Percentiles rank a stretch among this genome's conserved stretches.
These are phyloP conservation scores for Verticillium nubilum DNA, from an alignment of 2,329 filamentous ascomycete species.

Conservation along the genomic window DNA sequence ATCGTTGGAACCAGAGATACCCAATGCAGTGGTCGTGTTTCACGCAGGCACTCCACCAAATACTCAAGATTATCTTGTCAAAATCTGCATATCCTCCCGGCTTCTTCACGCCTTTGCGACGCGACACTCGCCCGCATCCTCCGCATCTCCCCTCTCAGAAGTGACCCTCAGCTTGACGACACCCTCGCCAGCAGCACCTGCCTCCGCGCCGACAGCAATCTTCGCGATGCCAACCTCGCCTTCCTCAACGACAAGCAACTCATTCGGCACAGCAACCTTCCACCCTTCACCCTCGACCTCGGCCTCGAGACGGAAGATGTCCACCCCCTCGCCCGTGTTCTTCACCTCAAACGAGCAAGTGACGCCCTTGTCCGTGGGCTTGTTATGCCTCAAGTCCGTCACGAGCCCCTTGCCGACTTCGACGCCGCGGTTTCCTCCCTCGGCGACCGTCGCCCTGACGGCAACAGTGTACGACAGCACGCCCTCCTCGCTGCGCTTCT, in stretches of 20 bases:
- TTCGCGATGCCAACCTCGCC: constrained; percentile 30
- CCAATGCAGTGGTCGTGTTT: background rate
- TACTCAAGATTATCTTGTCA: background rate
- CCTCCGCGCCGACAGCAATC: constrained; percentile 34
- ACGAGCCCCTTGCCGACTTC: constrained; percentile 29
- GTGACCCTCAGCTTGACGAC: constrained; percentile 36
- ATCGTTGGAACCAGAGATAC: background rate
- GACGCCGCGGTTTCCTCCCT: constrained; percentile 27
- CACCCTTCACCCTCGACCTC: constrained; percentile 38
- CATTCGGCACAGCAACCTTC: constrained; percentile 36
- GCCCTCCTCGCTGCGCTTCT: constrained; percentile 32
- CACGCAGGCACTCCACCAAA: no score
- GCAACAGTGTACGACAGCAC: constrained; percentile 43
- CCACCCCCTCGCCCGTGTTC: constrained; percentile 34
- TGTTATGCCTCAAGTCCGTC: constrained; percentile 14
- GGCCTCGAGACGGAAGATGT: constrained; percentile 42
- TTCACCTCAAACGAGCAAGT: constrained; percentile 40
- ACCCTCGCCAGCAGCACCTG: constrained; percentile 24
- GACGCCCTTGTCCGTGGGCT: constrained; percentile 25
- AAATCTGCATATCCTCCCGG: background rate
- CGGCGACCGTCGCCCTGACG: constrained; percentile 34
- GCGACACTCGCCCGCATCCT: constrained; percentile 23
- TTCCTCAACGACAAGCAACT: constrained; percentile 28
- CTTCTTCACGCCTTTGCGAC: constrained; percentile 18
- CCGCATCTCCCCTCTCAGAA: constrained; percentile 35